A percentile compares a stretch with the other conserved stretches of the same genome.
Evolutionary conservation across 148 eudicot genomes (phyloP).

Genomic region (Rhododendron ovatum): DNA sequence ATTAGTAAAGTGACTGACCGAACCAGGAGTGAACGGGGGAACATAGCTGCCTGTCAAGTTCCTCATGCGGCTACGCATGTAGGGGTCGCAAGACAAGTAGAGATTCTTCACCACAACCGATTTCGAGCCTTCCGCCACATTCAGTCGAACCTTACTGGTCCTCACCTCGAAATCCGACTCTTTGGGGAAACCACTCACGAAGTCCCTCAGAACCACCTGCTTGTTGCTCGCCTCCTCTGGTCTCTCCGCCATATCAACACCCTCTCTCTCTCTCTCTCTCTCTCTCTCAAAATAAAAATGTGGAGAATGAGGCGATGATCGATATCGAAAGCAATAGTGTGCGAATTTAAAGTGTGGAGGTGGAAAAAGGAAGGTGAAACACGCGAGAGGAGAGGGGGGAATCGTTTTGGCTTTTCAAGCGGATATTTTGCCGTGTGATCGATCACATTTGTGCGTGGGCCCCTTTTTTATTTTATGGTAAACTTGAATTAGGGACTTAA

Average conservation of each 20-base stretch:
- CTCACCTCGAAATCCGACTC: constrained; percentile 22
- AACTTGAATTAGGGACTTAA: too few relatives aligned
- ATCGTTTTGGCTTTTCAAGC: too few relatives aligned
- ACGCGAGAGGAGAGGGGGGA: too few relatives aligned
- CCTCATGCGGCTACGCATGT: background rate
- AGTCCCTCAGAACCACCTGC: constrained; percentile 24
- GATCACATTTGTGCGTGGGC: too few relatives aligned
- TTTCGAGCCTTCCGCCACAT: constrained; percentile 24
- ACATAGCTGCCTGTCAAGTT: background rate
- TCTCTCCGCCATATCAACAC: background rate
- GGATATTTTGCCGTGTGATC: too few relatives aligned
- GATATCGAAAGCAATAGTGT: too few relatives aligned
- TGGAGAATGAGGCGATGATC: too few relatives aligned
- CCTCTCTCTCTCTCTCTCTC: background rate
- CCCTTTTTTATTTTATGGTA: too few relatives aligned
- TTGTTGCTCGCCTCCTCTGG: constrained; percentile 23
- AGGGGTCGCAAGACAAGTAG: constrained; percentile 28
- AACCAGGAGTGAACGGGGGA: background rate
- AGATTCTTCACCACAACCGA: constrained; percentile 26
- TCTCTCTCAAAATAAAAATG: background rate
- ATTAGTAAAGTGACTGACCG: background rate
- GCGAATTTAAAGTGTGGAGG: too few relatives aligned
- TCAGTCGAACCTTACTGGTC: constrained; percentile 2
- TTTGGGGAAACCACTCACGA: constrained; percentile 24
- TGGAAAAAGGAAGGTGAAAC: too few relatives aligned